These are phyloP conservation scores for Prunus kanzakura DNA, from an alignment of 306 rosid species.

Conservation along the genomic window DNA sequence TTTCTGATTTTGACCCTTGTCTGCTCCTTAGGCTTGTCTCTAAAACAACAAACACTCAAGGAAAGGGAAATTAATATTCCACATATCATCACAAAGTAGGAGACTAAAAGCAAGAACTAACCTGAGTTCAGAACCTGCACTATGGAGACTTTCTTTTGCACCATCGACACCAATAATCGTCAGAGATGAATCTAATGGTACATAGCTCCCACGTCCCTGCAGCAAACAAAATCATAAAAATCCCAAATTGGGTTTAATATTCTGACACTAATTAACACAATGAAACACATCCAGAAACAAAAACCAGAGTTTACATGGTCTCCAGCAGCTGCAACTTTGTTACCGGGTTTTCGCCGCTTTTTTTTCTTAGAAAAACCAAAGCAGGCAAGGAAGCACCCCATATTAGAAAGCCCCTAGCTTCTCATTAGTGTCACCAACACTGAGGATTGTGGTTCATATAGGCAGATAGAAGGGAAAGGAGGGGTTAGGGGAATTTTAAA, in stretches of 20 bases:
- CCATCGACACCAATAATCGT: constrained; percentile 24
- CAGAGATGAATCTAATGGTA: constrained; percentile 44
- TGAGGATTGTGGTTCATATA: constrained; percentile 4
- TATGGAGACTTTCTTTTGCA: constrained; percentile 20
- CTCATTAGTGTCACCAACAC: neutral
- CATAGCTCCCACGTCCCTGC: constrained; percentile 63
- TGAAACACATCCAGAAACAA: neutral
- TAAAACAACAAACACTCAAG: constrained; percentile 29
- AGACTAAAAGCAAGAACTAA: constrained; percentile 15
- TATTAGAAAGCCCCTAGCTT: constrained; percentile 5
- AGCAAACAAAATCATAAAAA: constrained; percentile 6
- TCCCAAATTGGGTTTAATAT: neutral
- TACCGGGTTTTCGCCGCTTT: constrained; percentile 45
- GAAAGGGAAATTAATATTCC: neutral
- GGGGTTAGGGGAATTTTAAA: constrained; percentile 31
- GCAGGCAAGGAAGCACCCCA: constrained; percentile 89
- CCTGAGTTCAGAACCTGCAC: constrained; percentile 40
- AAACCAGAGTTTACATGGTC: constrained; percentile 38
- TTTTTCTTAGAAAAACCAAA: constrained; percentile 64
- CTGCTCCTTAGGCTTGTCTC: constrained; percentile 56
- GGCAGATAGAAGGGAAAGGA: neutral
- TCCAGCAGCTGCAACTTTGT: constrained; percentile 28
- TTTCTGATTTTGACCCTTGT: constrained; percentile 50
- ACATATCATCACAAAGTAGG: neutral
- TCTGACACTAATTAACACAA: neutral